Conservation (phyloP, 345 rosid species). For the Eutrema japonicum region DNA sequence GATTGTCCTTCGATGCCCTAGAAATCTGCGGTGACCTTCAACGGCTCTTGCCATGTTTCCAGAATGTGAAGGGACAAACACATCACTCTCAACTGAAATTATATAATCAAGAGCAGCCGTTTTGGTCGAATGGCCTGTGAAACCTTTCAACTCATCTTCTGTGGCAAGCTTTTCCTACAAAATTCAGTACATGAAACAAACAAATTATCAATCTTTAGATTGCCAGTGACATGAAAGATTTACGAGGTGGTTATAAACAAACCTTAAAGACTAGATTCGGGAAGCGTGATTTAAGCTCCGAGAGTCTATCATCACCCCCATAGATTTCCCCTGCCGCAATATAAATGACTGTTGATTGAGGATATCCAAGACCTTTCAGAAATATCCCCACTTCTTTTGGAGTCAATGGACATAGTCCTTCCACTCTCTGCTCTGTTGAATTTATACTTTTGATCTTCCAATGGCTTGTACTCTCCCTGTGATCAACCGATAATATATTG, state of each 20-base stretch:
- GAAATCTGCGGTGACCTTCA: slow-evolving; percentile 96
- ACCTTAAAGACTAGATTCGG: slow-evolving; percentile 90
- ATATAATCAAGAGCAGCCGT: slow-evolving; percentile 95
- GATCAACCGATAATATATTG: neutral
- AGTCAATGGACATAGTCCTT: slow-evolving; percentile 88
- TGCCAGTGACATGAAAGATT: neutral
- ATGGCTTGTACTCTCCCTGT: slow-evolving; percentile 81
- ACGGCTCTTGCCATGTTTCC: slow-evolving; percentile 99
- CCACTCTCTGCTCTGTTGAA: slow-evolving; percentile 81
- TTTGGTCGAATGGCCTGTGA: slow-evolving; percentile 75
- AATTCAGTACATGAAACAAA: slow-evolving; percentile 15
- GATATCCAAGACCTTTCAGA: slow-evolving; percentile 84
- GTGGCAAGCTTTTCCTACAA: slow-evolving; percentile 74
- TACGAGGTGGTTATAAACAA: slow-evolving; percentile 33
- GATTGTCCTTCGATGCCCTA: slow-evolving; percentile 85
- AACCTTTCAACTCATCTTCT: slow-evolving; percentile 60
- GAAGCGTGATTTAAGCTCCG: slow-evolving; percentile 65
- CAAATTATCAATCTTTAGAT: slow-evolving; percentile 14
- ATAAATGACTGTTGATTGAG: slow-evolving; percentile 70
- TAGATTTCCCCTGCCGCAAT: slow-evolving; percentile 91
- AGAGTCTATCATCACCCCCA: slow-evolving; percentile 76
- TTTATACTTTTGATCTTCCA: slow-evolving; percentile 94
- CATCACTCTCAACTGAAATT: slow-evolving; percentile 81
- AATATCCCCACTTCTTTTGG: slow-evolving; percentile 91
- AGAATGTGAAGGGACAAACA: slow-evolving; percentile 84